Evolutionary conservation across 768 basidiomycete species (phyloP).

Genomic region (Chalciporus pseudorubinellus): DNA sequence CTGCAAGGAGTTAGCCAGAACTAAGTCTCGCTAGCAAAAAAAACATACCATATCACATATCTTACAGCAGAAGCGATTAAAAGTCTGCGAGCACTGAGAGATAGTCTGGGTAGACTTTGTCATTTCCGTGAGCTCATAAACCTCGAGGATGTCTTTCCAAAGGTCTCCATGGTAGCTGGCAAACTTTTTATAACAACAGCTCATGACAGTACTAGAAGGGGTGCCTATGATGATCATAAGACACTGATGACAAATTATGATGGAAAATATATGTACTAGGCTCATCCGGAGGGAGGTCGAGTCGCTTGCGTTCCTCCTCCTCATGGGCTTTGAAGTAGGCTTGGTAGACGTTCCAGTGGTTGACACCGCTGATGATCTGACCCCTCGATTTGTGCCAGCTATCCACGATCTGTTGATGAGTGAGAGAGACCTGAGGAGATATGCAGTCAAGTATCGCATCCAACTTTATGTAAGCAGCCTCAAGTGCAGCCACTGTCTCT

Average conservation of each 20-base stretch:
- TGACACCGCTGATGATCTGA: not conserved
- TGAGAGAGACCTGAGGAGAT: not conserved
- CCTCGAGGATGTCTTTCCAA: constrained; percentile 1
- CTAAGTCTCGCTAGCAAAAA: not conserved
- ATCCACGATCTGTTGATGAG: not conserved
- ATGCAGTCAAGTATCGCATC: not conserved
- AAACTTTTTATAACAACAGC: not conserved
- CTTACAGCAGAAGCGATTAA: not conserved
- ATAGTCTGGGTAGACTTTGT: not conserved
- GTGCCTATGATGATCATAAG: not conserved
- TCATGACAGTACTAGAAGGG: not conserved
- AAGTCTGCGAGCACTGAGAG: not conserved
- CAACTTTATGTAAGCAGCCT: not conserved
- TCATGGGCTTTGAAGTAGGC: not conserved
- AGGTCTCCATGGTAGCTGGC: not conserved
- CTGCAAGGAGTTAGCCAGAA: not conserved
- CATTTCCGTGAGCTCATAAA: not conserved
- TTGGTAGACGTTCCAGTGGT: constrained; percentile 1
- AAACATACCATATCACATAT: not conserved
- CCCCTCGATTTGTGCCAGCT: not conserved
- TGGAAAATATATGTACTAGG: not conserved
- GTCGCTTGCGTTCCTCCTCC: not conserved
- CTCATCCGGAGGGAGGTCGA: not conserved
- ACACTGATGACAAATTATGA: not conserved
- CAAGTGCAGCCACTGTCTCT: not conserved